A percentile compares a stretch with the other conserved stretches of the same genome.
Evolutionary conservation across 768 basidiomycete genomes (phyloP).

Genomic region (Daedaleopsis nitida): DNA sequence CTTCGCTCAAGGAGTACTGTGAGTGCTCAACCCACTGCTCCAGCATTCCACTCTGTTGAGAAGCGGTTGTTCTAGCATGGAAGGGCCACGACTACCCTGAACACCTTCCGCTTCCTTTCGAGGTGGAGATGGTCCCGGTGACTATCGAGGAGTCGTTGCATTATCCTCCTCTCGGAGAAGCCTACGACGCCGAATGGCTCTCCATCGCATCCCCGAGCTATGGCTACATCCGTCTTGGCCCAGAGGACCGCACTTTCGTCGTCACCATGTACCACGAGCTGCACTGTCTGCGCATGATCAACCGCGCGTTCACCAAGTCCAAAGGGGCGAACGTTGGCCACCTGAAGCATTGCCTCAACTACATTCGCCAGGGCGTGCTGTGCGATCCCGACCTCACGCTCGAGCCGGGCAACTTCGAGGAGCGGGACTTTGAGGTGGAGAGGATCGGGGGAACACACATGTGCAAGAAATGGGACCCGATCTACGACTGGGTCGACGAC

Average conservation of each 20-base stretch:
- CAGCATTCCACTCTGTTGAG: neutral
- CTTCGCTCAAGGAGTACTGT: conserved; percentile 1
- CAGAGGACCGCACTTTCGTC: conserved; percentile 34
- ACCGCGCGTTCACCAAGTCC: conserved; percentile 18
- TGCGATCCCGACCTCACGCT: conserved; percentile 35
- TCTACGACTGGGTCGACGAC: conserved; percentile 5
- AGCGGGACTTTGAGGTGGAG: conserved; percentile 21
- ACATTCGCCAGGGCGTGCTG: conserved; percentile 34
- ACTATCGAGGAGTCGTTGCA: conserved; percentile 34
- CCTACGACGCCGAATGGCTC: conserved; percentile 32
- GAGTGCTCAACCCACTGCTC: neutral
- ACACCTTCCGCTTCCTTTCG: conserved; percentile 23
- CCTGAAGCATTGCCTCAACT: conserved; percentile 36
- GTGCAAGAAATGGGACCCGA: conserved; percentile 8
- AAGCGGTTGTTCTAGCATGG: conserved; percentile 26
- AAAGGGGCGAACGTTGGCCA: conserved; percentile 30
- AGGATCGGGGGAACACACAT: conserved; percentile 16
- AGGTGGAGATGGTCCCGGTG: conserved; percentile 21
- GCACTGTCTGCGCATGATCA: conserved; percentile 37
- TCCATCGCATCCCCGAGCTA: conserved; percentile 31
- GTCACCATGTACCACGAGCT: conserved; percentile 42
- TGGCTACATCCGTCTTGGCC: conserved; percentile 35
- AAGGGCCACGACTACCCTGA: conserved; percentile 34
- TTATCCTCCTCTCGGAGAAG: conserved; percentile 28
- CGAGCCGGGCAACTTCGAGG: conserved; percentile 28